These are phyloP conservation scores for Iberis amara DNA, from an alignment of 441 rosid species.

Conservation along the genomic window DNA sequence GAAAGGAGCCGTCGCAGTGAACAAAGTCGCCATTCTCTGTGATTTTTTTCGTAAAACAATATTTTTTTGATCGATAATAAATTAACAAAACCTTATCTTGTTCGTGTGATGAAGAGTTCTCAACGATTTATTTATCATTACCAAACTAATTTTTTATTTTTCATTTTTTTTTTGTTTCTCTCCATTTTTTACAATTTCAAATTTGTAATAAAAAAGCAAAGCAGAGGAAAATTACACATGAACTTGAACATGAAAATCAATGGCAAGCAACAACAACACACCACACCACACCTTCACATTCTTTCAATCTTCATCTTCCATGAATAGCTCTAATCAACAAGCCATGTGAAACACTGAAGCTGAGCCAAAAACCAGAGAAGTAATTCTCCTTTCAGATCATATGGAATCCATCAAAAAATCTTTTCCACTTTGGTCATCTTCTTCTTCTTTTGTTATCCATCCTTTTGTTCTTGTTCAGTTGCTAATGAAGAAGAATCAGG, in stretches of 20 bases:
- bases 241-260: constrained; percentile 18
- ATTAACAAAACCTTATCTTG: too few species aligned
- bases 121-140: too few species aligned
- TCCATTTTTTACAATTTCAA: constrained; percentile 25
- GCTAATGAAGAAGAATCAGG: constrained; percentile 19
- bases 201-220: constrained; percentile 14
- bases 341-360: constrained; percentile 7
- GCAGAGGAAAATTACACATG: constrained; percentile 18
- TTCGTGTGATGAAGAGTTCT: too few species aligned
- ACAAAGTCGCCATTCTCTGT: too few species aligned
- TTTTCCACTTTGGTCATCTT: constrained; percentile 15
- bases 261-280: constrained; percentile 17
- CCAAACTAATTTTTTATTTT: too few species aligned
- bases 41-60: too few species aligned
- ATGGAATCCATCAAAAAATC: neutral
- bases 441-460: constrained; percentile 12
- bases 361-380: neutral
- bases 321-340: constrained; percentile 13
- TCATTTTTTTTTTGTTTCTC: neutral
- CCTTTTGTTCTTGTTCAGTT: constrained; percentile 27
- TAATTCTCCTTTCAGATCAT: constrained; percentile 8
- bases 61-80: too few species aligned
- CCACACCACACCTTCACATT: neutral
- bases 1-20: too few species aligned
- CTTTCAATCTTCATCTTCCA: constrained; percentile 12